Percentiles rank a stretch among this genome's conserved stretches.
Conservation (phyloP, 257 asterid species). For the Scutellaria minor region DNA sequence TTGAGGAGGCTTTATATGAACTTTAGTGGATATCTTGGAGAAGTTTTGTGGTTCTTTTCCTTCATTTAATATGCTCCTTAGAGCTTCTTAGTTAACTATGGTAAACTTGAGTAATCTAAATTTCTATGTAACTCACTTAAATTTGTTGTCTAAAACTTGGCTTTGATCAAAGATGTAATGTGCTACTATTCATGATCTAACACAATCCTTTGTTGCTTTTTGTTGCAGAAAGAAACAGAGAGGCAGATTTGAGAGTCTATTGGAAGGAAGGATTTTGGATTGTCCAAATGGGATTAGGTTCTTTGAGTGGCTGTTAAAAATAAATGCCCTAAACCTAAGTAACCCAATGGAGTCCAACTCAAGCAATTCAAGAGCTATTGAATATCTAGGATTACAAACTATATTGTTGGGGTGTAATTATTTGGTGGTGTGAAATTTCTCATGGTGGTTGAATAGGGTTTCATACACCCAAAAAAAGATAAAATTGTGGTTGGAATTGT, state of each 20-base stretch:
- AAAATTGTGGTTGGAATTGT: constrained; percentile 41
- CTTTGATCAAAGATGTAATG: constrained; percentile 22
- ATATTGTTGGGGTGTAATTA: constrained; percentile 46
- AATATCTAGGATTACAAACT: constrained; percentile 39
- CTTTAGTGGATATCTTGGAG: constrained; percentile 15
- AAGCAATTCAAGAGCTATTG: constrained; percentile 45
- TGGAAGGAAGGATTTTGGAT: constrained; percentile 41
- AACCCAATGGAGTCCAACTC: constrained; percentile 53
- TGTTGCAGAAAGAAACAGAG: constrained; percentile 37
- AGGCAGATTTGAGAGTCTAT: constrained; percentile 38
- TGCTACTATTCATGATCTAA: constrained; percentile 32
- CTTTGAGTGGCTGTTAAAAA: constrained; percentile 63
- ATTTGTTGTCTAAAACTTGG: background rate
- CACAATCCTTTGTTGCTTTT: constrained; percentile 9
- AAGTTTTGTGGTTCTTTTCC: constrained; percentile 22
- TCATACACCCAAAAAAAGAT: constrained; percentile 31
- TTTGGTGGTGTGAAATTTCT: constrained; percentile 43
- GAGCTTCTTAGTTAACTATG: constrained; percentile 2
- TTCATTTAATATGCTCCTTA: constrained; percentile 9
- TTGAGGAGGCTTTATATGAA: constrained; percentile 24
- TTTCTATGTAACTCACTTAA: background rate
- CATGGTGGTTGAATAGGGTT: constrained; percentile 40
- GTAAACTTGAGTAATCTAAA: background rate
- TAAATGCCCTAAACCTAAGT: constrained; percentile 68
- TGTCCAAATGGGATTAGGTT: constrained; percentile 60